Conservation (phyloP, 495 filamentous ascomycete species). For the Lasiosphaeriaceae sp. region DNA sequence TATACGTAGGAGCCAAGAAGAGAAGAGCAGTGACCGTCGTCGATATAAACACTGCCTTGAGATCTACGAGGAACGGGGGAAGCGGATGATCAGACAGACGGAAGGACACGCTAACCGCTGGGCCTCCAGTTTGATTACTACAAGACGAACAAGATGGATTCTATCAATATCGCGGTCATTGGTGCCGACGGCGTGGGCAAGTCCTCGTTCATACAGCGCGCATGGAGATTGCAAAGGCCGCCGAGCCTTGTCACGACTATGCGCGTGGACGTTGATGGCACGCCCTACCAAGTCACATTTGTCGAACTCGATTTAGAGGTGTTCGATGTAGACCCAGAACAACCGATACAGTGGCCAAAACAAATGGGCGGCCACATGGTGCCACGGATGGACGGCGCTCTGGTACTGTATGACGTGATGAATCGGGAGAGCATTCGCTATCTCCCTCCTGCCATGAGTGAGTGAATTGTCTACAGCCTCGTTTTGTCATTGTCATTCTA, state of each 20-base stretch:
- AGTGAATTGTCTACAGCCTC: constrained; percentile 33
- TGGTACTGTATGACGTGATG: constrained; percentile 83
- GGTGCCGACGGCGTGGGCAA: constrained; percentile 81
- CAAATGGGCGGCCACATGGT: constrained; percentile 60
- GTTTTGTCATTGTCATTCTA: constrained; percentile 5
- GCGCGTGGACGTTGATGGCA: constrained; percentile 74
- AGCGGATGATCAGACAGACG: constrained; percentile 1
- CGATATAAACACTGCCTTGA: not conserved
- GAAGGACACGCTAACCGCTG: constrained; percentile 18
- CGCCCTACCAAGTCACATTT: constrained; percentile 72
- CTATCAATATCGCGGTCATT: constrained; percentile 82
- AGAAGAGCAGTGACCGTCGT: not conserved
- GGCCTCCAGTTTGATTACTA: constrained; percentile 20
- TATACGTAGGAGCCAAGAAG: not conserved
- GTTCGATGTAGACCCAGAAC: constrained; percentile 62
- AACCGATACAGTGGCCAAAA: constrained; percentile 75
- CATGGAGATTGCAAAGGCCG: constrained; percentile 62
- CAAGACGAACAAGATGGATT: constrained; percentile 42
- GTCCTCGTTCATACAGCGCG: constrained; percentile 80
- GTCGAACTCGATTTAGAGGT: constrained; percentile 70
- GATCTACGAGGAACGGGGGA: not conserved
- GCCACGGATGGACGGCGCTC: constrained; percentile 74
- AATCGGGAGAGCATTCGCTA: constrained; percentile 65
- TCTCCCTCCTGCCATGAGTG: constrained; percentile 67
- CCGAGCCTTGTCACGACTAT: constrained; percentile 52